These are phyloP conservation scores for Xylariaceae sp. DNA, from an alignment of 2,329 filamentous ascomycete species.

Conservation along the genomic window DNA sequence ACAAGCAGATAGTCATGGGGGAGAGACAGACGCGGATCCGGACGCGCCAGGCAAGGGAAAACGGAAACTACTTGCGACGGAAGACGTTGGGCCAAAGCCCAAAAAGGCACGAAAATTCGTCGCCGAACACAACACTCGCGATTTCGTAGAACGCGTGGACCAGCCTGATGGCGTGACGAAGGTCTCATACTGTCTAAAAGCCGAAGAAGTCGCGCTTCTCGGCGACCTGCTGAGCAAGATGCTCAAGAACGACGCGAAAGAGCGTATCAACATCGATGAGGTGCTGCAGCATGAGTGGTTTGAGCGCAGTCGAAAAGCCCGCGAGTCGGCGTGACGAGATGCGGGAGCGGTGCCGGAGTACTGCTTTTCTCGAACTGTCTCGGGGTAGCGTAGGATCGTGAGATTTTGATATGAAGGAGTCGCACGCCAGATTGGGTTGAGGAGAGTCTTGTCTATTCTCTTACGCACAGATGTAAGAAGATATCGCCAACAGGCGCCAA, in stretches of 20 bases:
- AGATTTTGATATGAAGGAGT: too few species aligned
- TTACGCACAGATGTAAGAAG: too few species aligned
- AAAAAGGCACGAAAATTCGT: conserved; percentile 5
- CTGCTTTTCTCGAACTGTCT: too few species aligned
- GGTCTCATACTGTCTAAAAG: conserved; percentile 8
- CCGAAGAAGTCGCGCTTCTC: conserved; percentile 5
- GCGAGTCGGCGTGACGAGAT: too few species aligned
- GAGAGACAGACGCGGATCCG: not conserved
- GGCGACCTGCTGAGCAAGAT: conserved; percentile 9
- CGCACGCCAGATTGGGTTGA: too few species aligned
- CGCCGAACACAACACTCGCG: conserved; percentile 3
- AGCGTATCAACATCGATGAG: conserved; percentile 8
- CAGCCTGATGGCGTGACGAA: conserved; percentile 3
- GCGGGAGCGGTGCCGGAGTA: too few species aligned
- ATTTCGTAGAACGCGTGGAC: conserved; percentile 7
- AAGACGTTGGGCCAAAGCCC: not conserved
- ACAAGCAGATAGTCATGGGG: not conserved
- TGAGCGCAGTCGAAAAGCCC: not conserved
- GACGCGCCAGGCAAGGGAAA: not conserved
- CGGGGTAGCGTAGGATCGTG: too few species aligned
- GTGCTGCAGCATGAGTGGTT: conserved; percentile 15
- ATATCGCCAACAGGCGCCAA: too few species aligned
- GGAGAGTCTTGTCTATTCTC: too few species aligned
- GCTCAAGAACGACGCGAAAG: conserved; percentile 11
- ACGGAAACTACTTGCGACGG: not conserved